Base-by-base conservation (phyloP, 1,284 basidiomycete species). In the Cutaneotrichosporon dermatis region DNA sequence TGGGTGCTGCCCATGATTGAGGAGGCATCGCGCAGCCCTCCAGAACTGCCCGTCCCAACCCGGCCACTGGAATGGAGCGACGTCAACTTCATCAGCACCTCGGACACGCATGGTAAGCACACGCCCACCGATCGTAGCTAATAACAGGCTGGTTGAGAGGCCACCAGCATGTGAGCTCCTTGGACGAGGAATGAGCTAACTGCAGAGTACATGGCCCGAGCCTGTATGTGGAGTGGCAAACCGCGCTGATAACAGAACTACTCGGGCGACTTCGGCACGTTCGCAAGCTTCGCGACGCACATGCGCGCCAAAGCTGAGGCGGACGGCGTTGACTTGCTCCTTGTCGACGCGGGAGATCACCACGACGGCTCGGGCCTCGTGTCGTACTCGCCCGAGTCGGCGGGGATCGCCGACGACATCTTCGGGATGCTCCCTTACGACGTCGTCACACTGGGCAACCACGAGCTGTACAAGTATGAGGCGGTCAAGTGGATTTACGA, bases 371-470 rank as follows among this genome's bases (percentile, higher is more conserved):
- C 70, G 54, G 69, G 69, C 4, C 68, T 75, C 39, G 66, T 72
- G 8, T 69, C 67, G 5, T 58, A 72, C 35, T 67, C 63, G 16
- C 49, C 57, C 0, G 4, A 46, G 83, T 83, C 86, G 3, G 90
- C 88, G 50, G 87, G 87, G 0, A 76, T 88, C 10, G 84, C 85
- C 0, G 90, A 92, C 66, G 87, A 88, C 69, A 87, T 90, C 75
- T 82, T 94, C 65, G 79, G 84, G 36, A 79, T 85, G 66, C 80
- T 94, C 35, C 85, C 88, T 0, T 94, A 92, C 71, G 92, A 95
- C 71, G 69, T 92, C 7, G 83, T 93, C 68, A 80, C 89, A 0
- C 90, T 93, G 60, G 92, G 92, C 70, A 94, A 94, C 69, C 91
- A 94, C 69, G 92, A 94, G 77, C 77, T 94, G 39, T 94, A 93